These are phyloP conservation scores for Guadua angustifolia DNA, from an alignment of 176 grass and related monocot species.

Conservation along the genomic window DNA sequence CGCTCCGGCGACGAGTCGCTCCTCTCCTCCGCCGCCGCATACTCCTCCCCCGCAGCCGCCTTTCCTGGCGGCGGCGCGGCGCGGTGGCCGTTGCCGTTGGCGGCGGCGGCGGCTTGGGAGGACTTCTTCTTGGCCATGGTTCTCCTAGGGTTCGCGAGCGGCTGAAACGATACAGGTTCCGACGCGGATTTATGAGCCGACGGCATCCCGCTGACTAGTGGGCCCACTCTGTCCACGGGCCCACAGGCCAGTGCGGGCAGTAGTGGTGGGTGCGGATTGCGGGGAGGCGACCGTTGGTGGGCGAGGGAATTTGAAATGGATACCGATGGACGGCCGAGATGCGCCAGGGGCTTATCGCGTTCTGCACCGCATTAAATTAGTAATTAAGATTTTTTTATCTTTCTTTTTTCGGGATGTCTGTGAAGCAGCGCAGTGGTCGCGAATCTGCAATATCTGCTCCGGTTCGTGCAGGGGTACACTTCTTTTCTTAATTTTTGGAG, in stretches of 20 bases:
- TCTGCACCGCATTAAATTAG: slow-evolving; percentile 5
- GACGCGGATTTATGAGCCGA: slow-evolving; percentile 26
- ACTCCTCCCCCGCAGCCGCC: background rate
- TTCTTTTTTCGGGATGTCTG: background rate
- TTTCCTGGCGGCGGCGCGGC: background rate
- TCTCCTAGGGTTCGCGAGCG: slow-evolving; percentile 46
- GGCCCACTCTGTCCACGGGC: accelerated
- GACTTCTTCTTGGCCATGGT: slow-evolving; percentile 75
- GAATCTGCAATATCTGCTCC: no score
- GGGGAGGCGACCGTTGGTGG: slow-evolving; percentile 48
- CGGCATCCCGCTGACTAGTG: background rate
- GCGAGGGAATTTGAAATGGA: slow-evolving; percentile 43
- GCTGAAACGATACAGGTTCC: slow-evolving; percentile 14
- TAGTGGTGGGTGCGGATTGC: background rate
- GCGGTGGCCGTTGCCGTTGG: background rate
- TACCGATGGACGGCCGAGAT: slow-evolving; percentile 36
- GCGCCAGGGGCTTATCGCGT: background rate
- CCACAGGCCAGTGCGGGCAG: background rate
- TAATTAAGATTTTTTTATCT: background rate
- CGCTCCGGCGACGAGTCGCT: slow-evolving; percentile 18
- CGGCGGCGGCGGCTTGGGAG: slow-evolving; percentile 14
- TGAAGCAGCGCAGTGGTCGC: no score
- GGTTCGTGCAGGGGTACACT: no score
- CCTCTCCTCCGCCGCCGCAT: background rate
- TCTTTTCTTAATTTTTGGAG: no score